Conservation (phyloP, 1,139 yeast genomes). For the Wickerhamiella pararugosa region DNA sequence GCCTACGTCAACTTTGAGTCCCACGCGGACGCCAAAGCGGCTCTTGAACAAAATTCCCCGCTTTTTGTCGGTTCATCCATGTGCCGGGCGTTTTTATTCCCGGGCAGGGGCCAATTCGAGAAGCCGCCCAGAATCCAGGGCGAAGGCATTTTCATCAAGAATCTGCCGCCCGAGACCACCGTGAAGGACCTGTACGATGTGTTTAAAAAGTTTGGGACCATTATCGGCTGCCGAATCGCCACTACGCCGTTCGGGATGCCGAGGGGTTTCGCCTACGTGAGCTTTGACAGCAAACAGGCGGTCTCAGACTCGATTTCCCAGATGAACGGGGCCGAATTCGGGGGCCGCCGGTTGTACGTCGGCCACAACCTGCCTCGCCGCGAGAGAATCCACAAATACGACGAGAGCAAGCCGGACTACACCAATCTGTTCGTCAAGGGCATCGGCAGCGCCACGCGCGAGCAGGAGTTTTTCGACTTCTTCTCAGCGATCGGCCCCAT, state of each 20-base stretch:
- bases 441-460: constrained; percentile 49
- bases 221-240: constrained; percentile 76
- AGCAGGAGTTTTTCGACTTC: constrained; percentile 43
- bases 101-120: constrained; percentile 38
- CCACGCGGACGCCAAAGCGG: constrained; percentile 65
- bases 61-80: constrained; percentile 61
- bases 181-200: constrained; percentile 73
- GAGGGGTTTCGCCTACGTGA: constrained; percentile 81
- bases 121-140: constrained; percentile 11
- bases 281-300: constrained; percentile 61
- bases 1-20: constrained; percentile 83
- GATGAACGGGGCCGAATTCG: constrained; percentile 80
- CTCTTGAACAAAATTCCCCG: constrained; percentile 71
- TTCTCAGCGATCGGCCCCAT: constrained; percentile 50
- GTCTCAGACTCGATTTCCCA: constrained; percentile 73
- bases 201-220: constrained; percentile 75
- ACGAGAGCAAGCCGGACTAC: constrained; percentile 69
- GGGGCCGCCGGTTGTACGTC: constrained; percentile 53
- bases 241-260: constrained; percentile 66
- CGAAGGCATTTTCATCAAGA: constrained; percentile 22
- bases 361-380: constrained; percentile 75
- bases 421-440: constrained; percentile 82
- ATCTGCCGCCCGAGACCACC: constrained; percentile 64
- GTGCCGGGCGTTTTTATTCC: constrained; percentile 34
- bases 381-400: constrained; percentile 74